Conservation (phyloP, 2,329 filamentous ascomycete species). For the Knoxdaviesia proteae region DNA sequence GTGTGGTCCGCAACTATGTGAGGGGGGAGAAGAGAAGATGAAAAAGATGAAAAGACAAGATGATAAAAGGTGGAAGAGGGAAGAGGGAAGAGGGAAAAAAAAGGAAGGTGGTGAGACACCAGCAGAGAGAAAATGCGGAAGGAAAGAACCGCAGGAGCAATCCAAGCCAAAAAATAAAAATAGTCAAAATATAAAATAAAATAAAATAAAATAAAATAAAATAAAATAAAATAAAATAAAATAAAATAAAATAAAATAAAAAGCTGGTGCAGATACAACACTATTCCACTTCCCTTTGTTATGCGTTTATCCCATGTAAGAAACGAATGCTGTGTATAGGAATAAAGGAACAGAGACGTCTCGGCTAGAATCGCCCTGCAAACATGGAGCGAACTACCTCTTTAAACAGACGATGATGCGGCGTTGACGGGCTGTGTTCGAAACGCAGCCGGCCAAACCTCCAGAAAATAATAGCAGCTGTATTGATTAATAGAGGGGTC, state of each 20-base stretch:
- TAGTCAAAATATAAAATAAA: neutral
- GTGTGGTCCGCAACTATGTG: neutral
- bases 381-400: neutral
- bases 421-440: neutral
- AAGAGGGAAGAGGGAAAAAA: neutral
- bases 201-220: neutral
- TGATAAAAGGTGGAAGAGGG: neutral
- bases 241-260: neutral
- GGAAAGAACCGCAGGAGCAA: neutral
- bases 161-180: neutral
- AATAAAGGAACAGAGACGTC: too few species aligned
- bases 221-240: neutral
- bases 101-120: neutral
- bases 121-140: neutral
- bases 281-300: neutral
- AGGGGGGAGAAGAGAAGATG: neutral
- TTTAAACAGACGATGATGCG: neutral
- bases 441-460: too few species aligned
- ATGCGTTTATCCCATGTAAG: too few species aligned
- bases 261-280: neutral
- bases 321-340: too few species aligned
- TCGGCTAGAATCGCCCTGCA: neutral
- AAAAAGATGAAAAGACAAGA: neutral
- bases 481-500: too few species aligned
- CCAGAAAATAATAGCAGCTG: too few species aligned